Evolutionary conservation across 164 flowering plant species (phyloP).

Genomic region (Piper longum): DNA sequence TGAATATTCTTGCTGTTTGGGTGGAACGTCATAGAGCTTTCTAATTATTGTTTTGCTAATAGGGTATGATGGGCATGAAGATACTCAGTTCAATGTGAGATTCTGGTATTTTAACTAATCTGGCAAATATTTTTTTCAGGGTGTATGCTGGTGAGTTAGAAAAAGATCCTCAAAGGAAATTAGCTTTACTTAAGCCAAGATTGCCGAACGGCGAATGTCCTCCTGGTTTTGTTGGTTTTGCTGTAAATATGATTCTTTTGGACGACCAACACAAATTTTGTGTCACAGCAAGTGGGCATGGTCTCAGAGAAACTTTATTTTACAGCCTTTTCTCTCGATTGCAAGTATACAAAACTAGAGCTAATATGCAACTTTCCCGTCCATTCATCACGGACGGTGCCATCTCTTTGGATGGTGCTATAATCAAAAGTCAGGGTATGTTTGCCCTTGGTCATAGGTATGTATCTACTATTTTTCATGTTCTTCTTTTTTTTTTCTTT

Average conservation of each 20-base stretch:
- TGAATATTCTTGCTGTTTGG: no score
- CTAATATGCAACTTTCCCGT: constrained; percentile 54
- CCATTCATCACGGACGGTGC: constrained; percentile 77
- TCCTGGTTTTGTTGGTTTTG: constrained; percentile 78
- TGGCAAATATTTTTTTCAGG: constrained; percentile 18
- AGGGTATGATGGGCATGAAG: background rate
- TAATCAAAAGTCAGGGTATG: constrained; percentile 42
- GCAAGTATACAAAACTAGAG: constrained; percentile 68
- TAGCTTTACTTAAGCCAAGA: constrained; percentile 62
- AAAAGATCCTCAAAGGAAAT: constrained; percentile 59
- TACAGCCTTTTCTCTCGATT: constrained; percentile 58
- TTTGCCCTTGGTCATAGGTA: constrained; percentile 58
- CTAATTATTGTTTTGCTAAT: no score
- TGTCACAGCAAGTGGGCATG: constrained; percentile 40
- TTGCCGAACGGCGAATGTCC: constrained; percentile 67
- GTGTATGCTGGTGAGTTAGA: constrained; percentile 53
- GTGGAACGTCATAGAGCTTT: no score
- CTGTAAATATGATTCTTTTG: constrained; percentile 74
- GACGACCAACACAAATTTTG: constrained; percentile 29
- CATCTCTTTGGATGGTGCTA: constrained; percentile 83
- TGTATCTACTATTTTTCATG: constrained; percentile 1
- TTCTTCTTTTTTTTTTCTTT: background rate
- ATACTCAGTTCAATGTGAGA: background rate
- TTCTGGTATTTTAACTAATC: background rate
- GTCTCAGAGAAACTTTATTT: constrained; percentile 81